Evolutionary conservation across 345 rosid genomes (phyloP), one percentile per base, ranked within the genome.

Genomic region (Mercurialis annua): DNA sequence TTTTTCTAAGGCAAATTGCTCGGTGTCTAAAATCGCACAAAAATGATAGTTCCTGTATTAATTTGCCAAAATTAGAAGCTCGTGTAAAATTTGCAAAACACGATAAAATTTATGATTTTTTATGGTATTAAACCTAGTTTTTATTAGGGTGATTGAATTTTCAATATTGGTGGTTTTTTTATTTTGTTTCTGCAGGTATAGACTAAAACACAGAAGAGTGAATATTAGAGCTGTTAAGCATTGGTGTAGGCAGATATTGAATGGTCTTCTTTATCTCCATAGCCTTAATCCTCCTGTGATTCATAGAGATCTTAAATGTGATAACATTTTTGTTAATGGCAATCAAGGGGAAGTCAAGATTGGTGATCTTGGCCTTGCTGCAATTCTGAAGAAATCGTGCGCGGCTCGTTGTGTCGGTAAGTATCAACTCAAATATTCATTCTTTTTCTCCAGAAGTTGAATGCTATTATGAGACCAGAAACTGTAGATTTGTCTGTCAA

Each of bases 361-460:
- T 14, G 98, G 98, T 0, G 98, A 92, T 88, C 97, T 93, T 34
- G 97, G 98, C 38, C 90, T 90, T 20, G 98, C 98, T 42, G 98
- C 98, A 27, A 84, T 89, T 50, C 96, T 93, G 50, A 79, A 84
- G 50, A 82, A 90, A 68, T 77, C 98, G 6, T 93, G 87, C 18
- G 94, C 94, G 69, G 97, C 82, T 78, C 96, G 82, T 48, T 90
- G 97, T 74, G 98, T 93, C 15, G 98, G 97, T 87, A 86, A 65
- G 86, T 61, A 59, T 26, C n/a, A 59, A n/a, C 47, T 36, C 29
- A 49, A 18, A 23, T 0, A 43, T 34, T 27, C n/a, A 17, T 20
- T 4, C 27, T 12, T 30, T 30, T 17, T 40, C 50, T 38, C 47
- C 29, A 8, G 18, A 26, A 52, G 44, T 59, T 36, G 67, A 40